Evolutionary conservation across 83 land plant genomes (phyloP).

Genomic region (Picea mariana): DNA sequence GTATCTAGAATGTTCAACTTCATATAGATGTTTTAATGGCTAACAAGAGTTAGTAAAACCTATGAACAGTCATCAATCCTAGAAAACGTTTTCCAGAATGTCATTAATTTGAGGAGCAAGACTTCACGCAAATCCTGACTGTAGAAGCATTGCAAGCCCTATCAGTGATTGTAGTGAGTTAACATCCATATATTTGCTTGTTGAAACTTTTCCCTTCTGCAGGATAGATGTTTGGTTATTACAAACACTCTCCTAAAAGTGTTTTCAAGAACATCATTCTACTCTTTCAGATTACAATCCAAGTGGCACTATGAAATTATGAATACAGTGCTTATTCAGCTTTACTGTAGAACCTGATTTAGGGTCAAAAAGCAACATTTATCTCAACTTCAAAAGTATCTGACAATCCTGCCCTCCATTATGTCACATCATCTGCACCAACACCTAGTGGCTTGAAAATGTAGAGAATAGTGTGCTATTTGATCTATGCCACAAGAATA

Average conservation of each 20-base stretch:
- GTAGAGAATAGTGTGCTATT: neutral
- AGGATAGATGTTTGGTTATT: neutral
- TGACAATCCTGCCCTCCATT: neutral
- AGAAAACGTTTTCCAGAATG: neutral
- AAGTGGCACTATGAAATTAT: neutral
- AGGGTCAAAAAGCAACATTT: neutral
- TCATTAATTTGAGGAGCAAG: neutral
- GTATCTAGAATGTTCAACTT: too few species aligned
- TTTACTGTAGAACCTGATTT: neutral
- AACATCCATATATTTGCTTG: neutral
- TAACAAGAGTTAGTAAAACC: too few species aligned
- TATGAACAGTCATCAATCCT: too few species aligned
- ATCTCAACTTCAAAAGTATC: neutral
- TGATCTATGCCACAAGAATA: neutral
- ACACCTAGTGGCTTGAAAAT: neutral
- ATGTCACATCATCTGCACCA: neutral
- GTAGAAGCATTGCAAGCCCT: neutral
- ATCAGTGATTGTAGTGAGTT: neutral
- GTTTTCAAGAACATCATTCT: neutral
- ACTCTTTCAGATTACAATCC: neutral
- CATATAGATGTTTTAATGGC: too few species aligned
- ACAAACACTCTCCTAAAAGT: neutral
- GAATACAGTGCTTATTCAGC: neutral
- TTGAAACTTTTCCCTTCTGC: neutral
- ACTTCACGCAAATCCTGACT: neutral